Conservation (phyloP, 2,329 filamentous ascomycete genomes). For the Epicoccum sorghinum region DNA sequence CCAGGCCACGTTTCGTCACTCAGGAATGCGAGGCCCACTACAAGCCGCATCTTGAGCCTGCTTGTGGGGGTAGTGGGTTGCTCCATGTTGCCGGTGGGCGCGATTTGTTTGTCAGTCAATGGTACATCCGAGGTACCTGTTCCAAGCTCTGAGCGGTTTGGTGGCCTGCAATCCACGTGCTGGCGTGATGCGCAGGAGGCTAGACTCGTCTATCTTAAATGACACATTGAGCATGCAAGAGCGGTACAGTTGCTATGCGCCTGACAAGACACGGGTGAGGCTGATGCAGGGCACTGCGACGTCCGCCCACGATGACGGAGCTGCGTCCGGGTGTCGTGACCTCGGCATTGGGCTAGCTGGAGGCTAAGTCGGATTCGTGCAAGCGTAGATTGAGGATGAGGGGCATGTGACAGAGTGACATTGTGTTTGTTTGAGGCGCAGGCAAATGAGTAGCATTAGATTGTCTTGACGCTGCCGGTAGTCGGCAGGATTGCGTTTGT, state of each 20-base stretch:
- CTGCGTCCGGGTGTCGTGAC: conserved; percentile 3
- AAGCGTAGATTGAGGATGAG: conserved; percentile 9
- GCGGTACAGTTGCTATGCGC: not conserved
- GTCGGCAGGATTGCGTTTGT: no score
- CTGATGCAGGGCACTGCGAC: conserved; percentile 8
- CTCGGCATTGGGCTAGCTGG: conserved; percentile 3
- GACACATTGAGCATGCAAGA: not conserved
- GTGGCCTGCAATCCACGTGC: not conserved
- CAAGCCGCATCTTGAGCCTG: conserved; percentile 14
- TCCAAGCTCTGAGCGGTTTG: not conserved
- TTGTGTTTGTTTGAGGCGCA: not conserved
- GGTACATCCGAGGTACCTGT: conserved; percentile 11
- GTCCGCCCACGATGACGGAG: conserved; percentile 6
- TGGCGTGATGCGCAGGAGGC: not conserved
- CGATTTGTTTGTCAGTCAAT: not conserved
- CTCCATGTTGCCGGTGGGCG: conserved; percentile 12
- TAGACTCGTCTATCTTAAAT: not conserved
- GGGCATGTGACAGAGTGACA: conserved; percentile 9
- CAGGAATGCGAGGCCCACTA: conserved; percentile 12
- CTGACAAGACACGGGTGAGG: conserved; percentile 1
- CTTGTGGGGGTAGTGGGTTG: conserved; percentile 11
- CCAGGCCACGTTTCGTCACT: conserved; percentile 13
- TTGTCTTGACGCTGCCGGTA: no score
- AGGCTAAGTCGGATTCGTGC: conserved; percentile 1
- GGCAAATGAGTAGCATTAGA: no score